These are phyloP conservation scores for Sphaerulina vaccinii DNA, from an alignment of 2,329 filamentous ascomycete species.

Conservation along the genomic window DNA sequence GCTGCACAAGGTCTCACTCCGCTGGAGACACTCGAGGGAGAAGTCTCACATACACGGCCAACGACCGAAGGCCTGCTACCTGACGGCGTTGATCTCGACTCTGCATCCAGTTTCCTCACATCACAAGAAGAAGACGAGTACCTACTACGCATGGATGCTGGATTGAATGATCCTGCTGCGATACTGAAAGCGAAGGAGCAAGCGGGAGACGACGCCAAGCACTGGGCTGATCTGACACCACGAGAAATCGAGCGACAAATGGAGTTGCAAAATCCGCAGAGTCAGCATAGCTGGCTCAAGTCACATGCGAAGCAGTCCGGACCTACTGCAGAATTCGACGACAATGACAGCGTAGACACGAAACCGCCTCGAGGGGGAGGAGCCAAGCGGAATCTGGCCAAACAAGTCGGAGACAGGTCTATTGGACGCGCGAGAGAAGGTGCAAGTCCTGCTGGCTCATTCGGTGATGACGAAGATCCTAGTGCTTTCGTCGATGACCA, in stretches of 20 bases:
- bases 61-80: conserved; percentile 30
- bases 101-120: conserved; percentile 66
- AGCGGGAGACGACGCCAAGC: conserved; percentile 26
- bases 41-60: conserved; percentile 40
- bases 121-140: conserved; percentile 73
- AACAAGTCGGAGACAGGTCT: conserved; percentile 38
- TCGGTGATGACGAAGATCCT: conserved; percentile 44
- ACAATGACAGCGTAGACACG: conserved; percentile 76
- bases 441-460: conserved; percentile 35
- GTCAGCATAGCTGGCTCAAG: conserved; percentile 88
- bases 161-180: conserved; percentile 48
- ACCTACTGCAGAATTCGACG: conserved; percentile 29
- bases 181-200: conserved; percentile 33
- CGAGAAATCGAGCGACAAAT: conserved; percentile 49
- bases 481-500: conserved; percentile 25
- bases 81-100: conserved; percentile 49
- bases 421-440: conserved; percentile 38
- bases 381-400: conserved; percentile 35
- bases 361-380: conserved; percentile 52
- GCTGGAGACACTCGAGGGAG: conserved; percentile 43
- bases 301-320: conserved; percentile 28
- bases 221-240: conserved; percentile 41
- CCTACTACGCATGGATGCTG: conserved; percentile 63
- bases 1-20: conserved; percentile 30
- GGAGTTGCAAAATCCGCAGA: conserved; percentile 76